Conservation (phyloP, 345 rosid species). For the Brassica juncea region DNA sequence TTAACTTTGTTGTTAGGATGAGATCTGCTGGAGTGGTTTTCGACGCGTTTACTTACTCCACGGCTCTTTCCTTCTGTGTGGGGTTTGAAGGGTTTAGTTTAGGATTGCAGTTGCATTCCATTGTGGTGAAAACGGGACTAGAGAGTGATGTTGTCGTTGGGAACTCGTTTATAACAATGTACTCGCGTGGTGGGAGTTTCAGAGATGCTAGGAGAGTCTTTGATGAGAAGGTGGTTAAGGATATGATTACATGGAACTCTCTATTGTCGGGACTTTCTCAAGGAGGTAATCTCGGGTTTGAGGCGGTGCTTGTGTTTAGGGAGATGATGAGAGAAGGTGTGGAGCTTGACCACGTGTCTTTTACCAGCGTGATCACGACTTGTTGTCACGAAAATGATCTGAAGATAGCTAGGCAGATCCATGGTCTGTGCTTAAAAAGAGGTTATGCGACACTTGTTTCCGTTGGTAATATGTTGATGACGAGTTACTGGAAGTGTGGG, state of each 20-base stretch:
- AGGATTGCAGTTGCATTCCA: slow-evolving; percentile 73
- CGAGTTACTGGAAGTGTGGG: slow-evolving; percentile 69
- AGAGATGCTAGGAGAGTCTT: slow-evolving; percentile 63
- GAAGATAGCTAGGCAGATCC: slow-evolving; percentile 72
- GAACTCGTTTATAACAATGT: slow-evolving; percentile 75
- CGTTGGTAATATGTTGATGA: slow-evolving; percentile 72
- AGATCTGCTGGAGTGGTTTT: slow-evolving; percentile 49
- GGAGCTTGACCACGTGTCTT: slow-evolving; percentile 78
- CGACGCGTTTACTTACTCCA: slow-evolving; percentile 64
- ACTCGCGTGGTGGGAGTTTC: slow-evolving; percentile 58
- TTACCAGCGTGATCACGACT: slow-evolving; percentile 72
- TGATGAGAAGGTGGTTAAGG: slow-evolving; percentile 61
- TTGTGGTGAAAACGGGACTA: slow-evolving; percentile 51
- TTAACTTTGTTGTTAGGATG: slow-evolving; percentile 61
- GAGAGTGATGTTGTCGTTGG: slow-evolving; percentile 65
- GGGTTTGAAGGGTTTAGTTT: slow-evolving; percentile 56
- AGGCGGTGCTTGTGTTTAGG: slow-evolving; percentile 57
- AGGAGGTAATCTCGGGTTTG: slow-evolving; percentile 54
- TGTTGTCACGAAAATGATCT: slow-evolving; percentile 69
- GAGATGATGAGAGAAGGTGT: slow-evolving; percentile 65
- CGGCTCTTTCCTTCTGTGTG: slow-evolving; percentile 60
- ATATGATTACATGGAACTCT: slow-evolving; percentile 88
- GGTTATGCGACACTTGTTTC: slow-evolving; percentile 63
- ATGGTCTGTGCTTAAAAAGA: slow-evolving; percentile 67
- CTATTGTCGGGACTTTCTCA: slow-evolving; percentile 79